Evolutionary conservation across 768 basidiomycete genomes (phyloP), one percentile per base, ranked within the genome.

Genomic region (Mycena pura): DNA sequence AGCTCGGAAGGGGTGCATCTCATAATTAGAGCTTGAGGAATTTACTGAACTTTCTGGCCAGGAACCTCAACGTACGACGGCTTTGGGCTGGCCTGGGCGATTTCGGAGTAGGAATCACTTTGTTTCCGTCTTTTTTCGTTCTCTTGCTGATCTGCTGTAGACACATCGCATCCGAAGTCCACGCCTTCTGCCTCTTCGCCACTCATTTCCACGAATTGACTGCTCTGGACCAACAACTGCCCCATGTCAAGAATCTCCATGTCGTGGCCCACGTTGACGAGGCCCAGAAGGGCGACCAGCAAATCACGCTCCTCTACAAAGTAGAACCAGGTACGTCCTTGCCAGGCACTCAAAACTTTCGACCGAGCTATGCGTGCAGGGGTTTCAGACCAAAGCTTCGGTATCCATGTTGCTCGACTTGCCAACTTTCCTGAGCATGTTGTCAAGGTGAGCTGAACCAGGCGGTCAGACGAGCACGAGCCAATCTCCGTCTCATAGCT

Each of bases 171-270:
- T 92, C 91, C 4, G 81, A 92, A 62, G 96, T 98, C 32, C 89
- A 91, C 65, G 92, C 93, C 2, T 97, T 97, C 75, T 96, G 95
- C 71, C 81, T 99, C 7, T 99, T 99, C 70, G 96, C 97, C 0
- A 97, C 97, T 0, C 96, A 99, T 73, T 99, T 98, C 77, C 96
- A 99, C 74, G 97, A 99, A 72, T 82, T 99, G 32, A 99, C 97
- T 0, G 88, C 91, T 0, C 83, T 99, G 21, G 91, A 95, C 64
- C 91, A 96, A 75, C 86, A 95, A 72, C 80, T 95, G 21, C 62
- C 83, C 0, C 91, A 95, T 63, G 95, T 99, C 53, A 93, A 93
- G 74, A 99, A 99, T 73, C 74, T 98, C 29, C 96, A 99, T 70
- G 96, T 99, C 50, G 92, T 95, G 14, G 96, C 97, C 5, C 93